Conservation (phyloP, 2,329 filamentous ascomycete genomes). For the Botryosphaeria agaves region DNA sequence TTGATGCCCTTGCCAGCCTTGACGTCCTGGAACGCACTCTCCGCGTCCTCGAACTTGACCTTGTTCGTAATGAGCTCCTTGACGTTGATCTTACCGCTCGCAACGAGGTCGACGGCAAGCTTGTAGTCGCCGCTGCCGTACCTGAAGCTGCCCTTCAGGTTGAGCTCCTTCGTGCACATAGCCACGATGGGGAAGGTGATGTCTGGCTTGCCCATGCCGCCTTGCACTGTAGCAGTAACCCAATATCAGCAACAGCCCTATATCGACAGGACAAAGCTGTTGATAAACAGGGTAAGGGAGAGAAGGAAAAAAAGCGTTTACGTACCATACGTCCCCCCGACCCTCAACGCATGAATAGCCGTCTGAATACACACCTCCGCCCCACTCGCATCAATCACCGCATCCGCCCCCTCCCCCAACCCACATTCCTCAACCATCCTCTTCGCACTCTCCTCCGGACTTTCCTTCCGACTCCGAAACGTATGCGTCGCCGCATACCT, state of each 20-base stretch:
- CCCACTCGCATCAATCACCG: slow-evolving; percentile 29
- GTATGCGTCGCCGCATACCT: slow-evolving; percentile 55
- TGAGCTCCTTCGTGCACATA: slow-evolving; percentile 78
- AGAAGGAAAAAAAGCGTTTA: no score
- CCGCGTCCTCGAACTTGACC: slow-evolving; percentile 66
- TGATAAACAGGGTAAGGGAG: no score
- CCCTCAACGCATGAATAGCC: slow-evolving; percentile 28
- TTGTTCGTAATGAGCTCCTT: slow-evolving; percentile 66
- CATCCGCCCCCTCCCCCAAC: slow-evolving; percentile 34
- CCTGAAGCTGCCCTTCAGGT: slow-evolving; percentile 71
- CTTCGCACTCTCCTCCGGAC: slow-evolving; percentile 54
- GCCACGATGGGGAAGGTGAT: slow-evolving; percentile 88
- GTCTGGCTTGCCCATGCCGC: slow-evolving; percentile 76
- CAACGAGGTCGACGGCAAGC: slow-evolving; percentile 62
- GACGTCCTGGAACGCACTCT: slow-evolving; percentile 74
- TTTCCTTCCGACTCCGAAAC: slow-evolving; percentile 43
- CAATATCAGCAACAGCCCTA: no score
- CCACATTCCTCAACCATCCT: slow-evolving; percentile 46
- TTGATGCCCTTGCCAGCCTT: slow-evolving; percentile 66
- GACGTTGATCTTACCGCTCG: slow-evolving; percentile 48
- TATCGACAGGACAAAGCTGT: no score
- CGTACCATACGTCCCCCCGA: slow-evolving; percentile 32
- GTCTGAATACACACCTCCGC: slow-evolving; percentile 32
- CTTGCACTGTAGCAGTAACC: no score
- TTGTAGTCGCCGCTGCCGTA: slow-evolving; percentile 81